Conservation (phyloP, 495 filamentous ascomycete species). For the Penicillium riverlandense region DNA sequence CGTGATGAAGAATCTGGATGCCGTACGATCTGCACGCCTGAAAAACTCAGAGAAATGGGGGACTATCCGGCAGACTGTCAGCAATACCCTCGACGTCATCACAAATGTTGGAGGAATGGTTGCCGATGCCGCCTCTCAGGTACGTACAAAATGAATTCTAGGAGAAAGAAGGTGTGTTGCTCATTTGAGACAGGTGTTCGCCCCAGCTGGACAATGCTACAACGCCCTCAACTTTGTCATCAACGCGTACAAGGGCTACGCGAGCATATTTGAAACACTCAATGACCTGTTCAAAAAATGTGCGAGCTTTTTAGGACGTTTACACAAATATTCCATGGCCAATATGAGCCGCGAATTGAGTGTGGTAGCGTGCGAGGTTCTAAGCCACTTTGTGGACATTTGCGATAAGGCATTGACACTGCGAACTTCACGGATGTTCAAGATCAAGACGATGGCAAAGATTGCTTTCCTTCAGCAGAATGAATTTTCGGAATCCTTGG, state of each 20-base stretch:
- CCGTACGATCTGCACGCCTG: neutral
- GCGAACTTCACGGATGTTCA: neutral
- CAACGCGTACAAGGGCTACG: slow-evolving; percentile 4
- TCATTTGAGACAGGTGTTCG: slow-evolving; percentile 1
- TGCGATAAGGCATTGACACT: slow-evolving; percentile 1
- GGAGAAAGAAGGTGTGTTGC: too few relatives aligned
- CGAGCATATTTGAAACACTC: neutral
- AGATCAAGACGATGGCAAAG: slow-evolving; percentile 2
- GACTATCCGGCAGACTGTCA: neutral
- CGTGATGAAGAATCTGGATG: neutral
- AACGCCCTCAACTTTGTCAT: slow-evolving; percentile 9
- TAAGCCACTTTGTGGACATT: neutral
- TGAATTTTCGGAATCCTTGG: neutral
- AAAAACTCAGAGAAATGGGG: neutral
- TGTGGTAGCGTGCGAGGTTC: neutral
- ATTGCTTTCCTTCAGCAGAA: slow-evolving; percentile 2
- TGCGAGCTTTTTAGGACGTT: neutral
- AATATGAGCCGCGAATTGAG: slow-evolving; percentile 3
- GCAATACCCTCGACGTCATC: slow-evolving; percentile 1
- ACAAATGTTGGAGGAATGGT: slow-evolving; percentile 3
- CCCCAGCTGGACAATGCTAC: slow-evolving; percentile 9
- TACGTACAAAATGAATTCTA: neutral
- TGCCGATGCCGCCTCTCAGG: slow-evolving; percentile 5
- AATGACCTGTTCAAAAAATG: slow-evolving; percentile 1
- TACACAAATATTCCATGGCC: slow-evolving; percentile 1